These are phyloP conservation scores for Sarocladium strictum DNA, from an alignment of 2,329 filamentous ascomycete species.

Conservation along the genomic window DNA sequence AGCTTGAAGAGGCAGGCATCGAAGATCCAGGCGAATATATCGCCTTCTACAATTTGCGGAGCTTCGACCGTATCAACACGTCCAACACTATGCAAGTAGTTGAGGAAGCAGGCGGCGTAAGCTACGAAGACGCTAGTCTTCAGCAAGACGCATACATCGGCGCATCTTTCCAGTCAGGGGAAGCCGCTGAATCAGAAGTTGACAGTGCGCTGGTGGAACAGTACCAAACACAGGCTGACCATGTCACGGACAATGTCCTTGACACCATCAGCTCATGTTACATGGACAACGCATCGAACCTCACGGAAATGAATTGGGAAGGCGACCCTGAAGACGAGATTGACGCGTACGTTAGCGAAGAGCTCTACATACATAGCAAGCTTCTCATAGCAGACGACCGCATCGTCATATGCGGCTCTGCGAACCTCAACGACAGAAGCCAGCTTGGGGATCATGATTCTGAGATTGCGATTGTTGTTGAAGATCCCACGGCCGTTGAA, in stretches of 20 bases:
- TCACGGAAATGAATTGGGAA: slow-evolving; percentile 52
- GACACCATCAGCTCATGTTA: slow-evolving; percentile 76
- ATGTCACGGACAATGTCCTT: slow-evolving; percentile 52
- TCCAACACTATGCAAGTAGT: slow-evolving; percentile 54
- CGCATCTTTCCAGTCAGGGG: slow-evolving; percentile 27
- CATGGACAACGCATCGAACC: slow-evolving; percentile 70
- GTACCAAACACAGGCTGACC: slow-evolving; percentile 65
- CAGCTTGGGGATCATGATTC: slow-evolving; percentile 81
- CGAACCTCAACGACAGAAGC: slow-evolving; percentile 56
- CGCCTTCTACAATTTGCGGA: slow-evolving; percentile 78
- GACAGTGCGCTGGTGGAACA: slow-evolving; percentile 43
- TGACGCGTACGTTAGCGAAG: slow-evolving; percentile 55
- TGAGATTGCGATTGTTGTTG: slow-evolving; percentile 84
- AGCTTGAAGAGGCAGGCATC: slow-evolving; percentile 61
- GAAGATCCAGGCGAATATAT: slow-evolving; percentile 67
- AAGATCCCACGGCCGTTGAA: slow-evolving; percentile 66
- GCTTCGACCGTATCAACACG: slow-evolving; percentile 76
- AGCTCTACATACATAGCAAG: slow-evolving; percentile 61
- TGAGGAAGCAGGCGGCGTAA: slow-evolving; percentile 58
- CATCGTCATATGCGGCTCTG: slow-evolving; percentile 72
- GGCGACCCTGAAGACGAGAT: slow-evolving; percentile 51
- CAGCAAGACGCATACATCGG: slow-evolving; percentile 56
- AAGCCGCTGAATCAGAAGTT: slow-evolving; percentile 25
- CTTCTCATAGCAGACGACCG: slow-evolving; percentile 77
- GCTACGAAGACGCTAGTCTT: slow-evolving; percentile 60